Percentiles rank a stretch among this genome's conserved stretches.
These are phyloP conservation scores for Dacryopinax primogenitus DNA, from an alignment of 768 basidiomycete genomes.

Conservation along the genomic window DNA sequence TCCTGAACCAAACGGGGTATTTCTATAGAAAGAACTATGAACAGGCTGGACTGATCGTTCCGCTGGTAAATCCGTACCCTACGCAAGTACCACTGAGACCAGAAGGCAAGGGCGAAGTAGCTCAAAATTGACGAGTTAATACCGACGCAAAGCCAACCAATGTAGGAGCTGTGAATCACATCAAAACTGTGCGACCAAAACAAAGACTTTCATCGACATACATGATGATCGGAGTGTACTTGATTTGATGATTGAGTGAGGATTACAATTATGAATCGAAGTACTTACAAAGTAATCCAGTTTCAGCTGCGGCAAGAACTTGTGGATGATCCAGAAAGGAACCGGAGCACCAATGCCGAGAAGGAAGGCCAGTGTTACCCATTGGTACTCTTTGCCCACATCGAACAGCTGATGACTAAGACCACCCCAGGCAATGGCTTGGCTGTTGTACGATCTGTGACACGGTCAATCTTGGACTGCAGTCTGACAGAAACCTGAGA, in stretches of 20 bases:
- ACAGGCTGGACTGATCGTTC: not conserved
- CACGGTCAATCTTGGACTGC: constrained; percentile 36
- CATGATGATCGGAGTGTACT: constrained; percentile 37
- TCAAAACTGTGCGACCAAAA: constrained; percentile 18
- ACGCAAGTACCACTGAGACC: constrained; percentile 35
- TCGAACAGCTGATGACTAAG: constrained; percentile 39
- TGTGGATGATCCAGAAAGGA: constrained; percentile 41
- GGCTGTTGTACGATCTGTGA: constrained; percentile 33
- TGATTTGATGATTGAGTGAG: not conserved
- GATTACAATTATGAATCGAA: not conserved
- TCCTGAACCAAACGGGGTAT: constrained; percentile 53
- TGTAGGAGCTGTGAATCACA: constrained; percentile 36
- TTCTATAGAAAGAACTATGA: constrained; percentile 36
- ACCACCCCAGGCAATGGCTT: constrained; percentile 44
- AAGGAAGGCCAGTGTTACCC: constrained; percentile 38
- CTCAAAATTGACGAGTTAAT: constrained; percentile 44
- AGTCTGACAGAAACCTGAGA: constrained; percentile 31
- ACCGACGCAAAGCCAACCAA: constrained; percentile 42
- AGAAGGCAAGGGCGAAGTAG: constrained; percentile 39
- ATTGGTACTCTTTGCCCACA: constrained; percentile 37
- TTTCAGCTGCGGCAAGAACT: constrained; percentile 35
- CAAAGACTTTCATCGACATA: constrained; percentile 22
- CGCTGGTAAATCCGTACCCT: not conserved
- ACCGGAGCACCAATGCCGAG: constrained; percentile 40
- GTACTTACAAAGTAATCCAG: constrained; percentile 31